Evolutionary conservation across 306 rosid species (phyloP).

Genomic region (Vigna unguiculata): DNA sequence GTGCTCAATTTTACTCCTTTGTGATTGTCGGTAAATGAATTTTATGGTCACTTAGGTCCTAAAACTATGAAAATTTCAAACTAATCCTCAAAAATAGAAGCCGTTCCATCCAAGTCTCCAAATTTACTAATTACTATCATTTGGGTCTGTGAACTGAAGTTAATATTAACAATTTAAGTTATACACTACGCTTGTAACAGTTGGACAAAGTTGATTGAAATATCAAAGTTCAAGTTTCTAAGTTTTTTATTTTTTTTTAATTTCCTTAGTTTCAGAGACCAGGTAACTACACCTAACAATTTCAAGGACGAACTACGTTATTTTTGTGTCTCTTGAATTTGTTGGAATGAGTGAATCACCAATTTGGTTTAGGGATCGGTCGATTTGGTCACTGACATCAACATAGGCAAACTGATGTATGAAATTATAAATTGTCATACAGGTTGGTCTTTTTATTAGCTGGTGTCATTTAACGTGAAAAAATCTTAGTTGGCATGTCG

Average conservation of each 20-base stretch:
- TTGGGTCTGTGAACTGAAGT: too few relatives aligned
- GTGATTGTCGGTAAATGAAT: not conserved
- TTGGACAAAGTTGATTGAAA: not conserved
- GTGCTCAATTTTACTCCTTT: conserved; percentile 27
- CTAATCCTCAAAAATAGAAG: not conserved
- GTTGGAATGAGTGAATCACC: not conserved
- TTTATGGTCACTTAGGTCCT: not conserved
- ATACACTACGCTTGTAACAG: too few relatives aligned
- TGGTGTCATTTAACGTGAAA: too few relatives aligned
- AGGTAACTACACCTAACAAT: too few relatives aligned
- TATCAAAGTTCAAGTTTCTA: too few relatives aligned
- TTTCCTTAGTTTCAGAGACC: not conserved
- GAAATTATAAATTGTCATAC: not conserved
- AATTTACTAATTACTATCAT: too few relatives aligned
- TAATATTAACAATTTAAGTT: too few relatives aligned
- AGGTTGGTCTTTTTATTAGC: not conserved
- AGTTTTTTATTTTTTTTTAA: too few relatives aligned
- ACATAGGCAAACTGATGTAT: not conserved
- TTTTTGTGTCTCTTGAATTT: not conserved
- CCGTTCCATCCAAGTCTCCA: not conserved
- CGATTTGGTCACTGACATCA: not conserved
- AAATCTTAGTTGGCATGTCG: too few relatives aligned
- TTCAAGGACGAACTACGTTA: not conserved
- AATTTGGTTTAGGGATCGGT: not conserved
- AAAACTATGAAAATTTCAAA: not conserved